Evolutionary conservation across 805 yeast species (phyloP).

Genomic region (Zygosaccharomyces gambellarensis): DNA sequence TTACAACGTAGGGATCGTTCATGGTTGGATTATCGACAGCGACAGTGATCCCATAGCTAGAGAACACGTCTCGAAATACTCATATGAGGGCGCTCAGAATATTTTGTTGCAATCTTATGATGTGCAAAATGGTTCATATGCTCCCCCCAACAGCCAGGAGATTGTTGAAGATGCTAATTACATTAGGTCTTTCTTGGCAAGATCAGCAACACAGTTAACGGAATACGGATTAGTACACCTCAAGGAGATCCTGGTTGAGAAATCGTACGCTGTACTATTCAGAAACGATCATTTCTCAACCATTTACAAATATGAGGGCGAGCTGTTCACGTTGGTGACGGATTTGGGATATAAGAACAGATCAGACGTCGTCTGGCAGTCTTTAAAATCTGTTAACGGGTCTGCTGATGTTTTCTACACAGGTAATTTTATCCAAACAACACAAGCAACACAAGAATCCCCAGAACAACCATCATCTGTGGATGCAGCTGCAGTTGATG

Average conservation of each 20-base stretch:
- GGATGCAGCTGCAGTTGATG: conserved; percentile 2
- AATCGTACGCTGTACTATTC: conserved; percentile 66
- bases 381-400: conserved; percentile 63
- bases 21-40: conserved; percentile 76
- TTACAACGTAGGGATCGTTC: conserved; percentile 60
- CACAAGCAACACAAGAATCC: conserved; percentile 13
- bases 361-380: conserved; percentile 73
- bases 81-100: conserved; percentile 59
- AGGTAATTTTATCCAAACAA: conserved; percentile 55
- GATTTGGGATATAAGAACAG: conserved; percentile 58
- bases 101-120: conserved; percentile 47
- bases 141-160: conserved; percentile 25
- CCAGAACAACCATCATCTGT: neutral
- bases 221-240: conserved; percentile 53
- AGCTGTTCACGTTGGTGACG: conserved; percentile 63
- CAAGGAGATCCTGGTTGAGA: conserved; percentile 42
- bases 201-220: conserved; percentile 74
- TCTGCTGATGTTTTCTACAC: conserved; percentile 62
- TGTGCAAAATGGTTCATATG: conserved; percentile 22
- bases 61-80: conserved; percentile 38
- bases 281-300: conserved; percentile 89
- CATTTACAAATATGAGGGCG: conserved; percentile 45
- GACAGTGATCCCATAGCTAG: conserved; percentile 33
- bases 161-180: conserved; percentile 34
- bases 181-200: conserved; percentile 47